Conservation (phyloP, 1,284 basidiomycete species). For the Cutaneotrichosporon cavernicola region DNA sequence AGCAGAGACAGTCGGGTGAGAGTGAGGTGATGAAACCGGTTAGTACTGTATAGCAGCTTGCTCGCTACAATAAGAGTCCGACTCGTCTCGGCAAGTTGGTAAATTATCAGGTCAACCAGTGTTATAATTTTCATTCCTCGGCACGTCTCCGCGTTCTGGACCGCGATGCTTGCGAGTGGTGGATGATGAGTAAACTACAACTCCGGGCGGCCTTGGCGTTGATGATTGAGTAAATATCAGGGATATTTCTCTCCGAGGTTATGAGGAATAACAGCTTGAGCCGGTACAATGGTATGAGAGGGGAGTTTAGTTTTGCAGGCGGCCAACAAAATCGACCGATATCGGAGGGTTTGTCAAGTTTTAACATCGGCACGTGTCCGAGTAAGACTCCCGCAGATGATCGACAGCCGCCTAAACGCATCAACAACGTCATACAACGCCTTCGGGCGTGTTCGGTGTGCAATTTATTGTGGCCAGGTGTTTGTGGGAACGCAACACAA, state of each 20-base stretch:
- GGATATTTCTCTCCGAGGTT: neutral
- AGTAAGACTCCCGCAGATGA: neutral
- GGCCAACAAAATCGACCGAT: neutral
- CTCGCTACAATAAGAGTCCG: neutral
- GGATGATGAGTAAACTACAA: neutral
- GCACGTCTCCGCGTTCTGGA: neutral
- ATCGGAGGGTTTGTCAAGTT: neutral
- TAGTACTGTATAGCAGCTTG: neutral
- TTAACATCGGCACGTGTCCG: neutral
- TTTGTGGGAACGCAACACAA: neutral
- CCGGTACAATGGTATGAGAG: neutral
- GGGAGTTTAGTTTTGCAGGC: neutral
- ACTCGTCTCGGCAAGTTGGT: neutral
- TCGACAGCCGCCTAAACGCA: too few relatives aligned
- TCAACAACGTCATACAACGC: too few relatives aligned
- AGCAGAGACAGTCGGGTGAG: neutral
- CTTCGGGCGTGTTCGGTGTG: too few relatives aligned
- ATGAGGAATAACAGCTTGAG: neutral
- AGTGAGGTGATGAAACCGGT: neutral
- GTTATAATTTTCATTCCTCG: conserved; percentile 7
- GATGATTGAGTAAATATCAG: neutral
- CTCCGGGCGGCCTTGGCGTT: too few relatives aligned
- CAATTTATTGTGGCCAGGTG: too few relatives aligned
- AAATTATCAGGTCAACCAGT: neutral
- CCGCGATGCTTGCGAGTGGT: neutral